phyloP scores from a whole-genome alignment of 2,329 filamentous ascomycete species.

The Cytospora mali region DNA sequence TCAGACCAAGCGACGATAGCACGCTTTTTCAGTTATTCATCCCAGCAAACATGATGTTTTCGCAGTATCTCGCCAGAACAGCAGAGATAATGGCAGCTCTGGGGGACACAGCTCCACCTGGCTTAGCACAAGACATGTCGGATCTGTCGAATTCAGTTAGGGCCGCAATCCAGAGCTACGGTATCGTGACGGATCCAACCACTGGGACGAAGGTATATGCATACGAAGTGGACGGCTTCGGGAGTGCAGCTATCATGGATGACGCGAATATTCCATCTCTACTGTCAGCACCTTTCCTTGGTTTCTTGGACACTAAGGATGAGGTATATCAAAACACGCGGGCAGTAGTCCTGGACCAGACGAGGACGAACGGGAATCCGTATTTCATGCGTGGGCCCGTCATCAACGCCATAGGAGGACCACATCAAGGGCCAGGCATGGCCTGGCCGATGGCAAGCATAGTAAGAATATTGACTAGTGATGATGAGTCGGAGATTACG shows the following conservation, averaged over 20 bases:
- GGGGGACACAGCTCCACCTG: constrained; percentile 40
- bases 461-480: constrained; percentile 75
- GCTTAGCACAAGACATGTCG: constrained; percentile 61
- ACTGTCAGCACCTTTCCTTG: constrained; percentile 63
- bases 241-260: constrained; percentile 63
- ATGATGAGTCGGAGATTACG: constrained; percentile 74
- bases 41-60: constrained; percentile 86
- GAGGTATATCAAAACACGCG: constrained; percentile 73
- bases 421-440: constrained; percentile 62
- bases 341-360: constrained; percentile 62
- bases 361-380: constrained; percentile 64
- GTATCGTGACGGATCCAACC: constrained; percentile 51
- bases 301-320: constrained; percentile 60
- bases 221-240: constrained; percentile 73
- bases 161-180: constrained; percentile 32
- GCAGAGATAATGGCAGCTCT: constrained; percentile 49
- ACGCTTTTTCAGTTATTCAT: constrained; percentile 86
- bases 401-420: constrained; percentile 55
- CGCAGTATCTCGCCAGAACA: constrained; percentile 59
- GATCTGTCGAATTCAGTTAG: constrained; percentile 55
- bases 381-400: constrained; percentile 62
- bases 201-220: constrained; percentile 54
- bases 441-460: constrained; percentile 90
- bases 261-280: constrained; percentile 69
- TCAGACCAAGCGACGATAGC: constrained; percentile 87